Percentiles rank a stretch among this genome's conserved stretches.
phyloP scores from a whole-genome alignment of 2,329 filamentous ascomycete species.

The Lasiodiplodia theobromae region DNA sequence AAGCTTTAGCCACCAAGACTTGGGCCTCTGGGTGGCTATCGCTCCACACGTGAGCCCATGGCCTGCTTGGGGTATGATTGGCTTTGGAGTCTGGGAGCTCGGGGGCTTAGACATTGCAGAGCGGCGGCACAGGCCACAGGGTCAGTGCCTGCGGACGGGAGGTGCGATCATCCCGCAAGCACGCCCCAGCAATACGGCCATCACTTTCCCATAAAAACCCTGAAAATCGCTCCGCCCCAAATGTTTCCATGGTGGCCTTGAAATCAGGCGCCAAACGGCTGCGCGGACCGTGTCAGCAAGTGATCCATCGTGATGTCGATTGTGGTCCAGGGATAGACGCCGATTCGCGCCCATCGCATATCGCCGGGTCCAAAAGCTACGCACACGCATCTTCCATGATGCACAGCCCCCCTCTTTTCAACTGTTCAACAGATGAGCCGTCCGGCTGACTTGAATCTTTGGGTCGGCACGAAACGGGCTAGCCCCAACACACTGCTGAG shows the following conservation, averaged over 20 bases:
- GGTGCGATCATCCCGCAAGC: conserved; percentile 9
- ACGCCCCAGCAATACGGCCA: background rate
- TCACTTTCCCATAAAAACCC: background rate
- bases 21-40: background rate
- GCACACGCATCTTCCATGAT: background rate
- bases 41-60: background rate
- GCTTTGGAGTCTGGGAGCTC: background rate
- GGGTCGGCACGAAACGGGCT: background rate
- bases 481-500: background rate
- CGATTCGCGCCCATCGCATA: background rate
- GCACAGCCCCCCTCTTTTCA: background rate
- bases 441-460: background rate
- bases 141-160: conserved; percentile 7
- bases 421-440: background rate
- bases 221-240: background rate
- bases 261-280: background rate
- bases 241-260: background rate
- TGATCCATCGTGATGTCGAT: background rate
- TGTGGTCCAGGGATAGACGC: background rate
- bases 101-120: background rate
- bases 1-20: conserved; percentile 9
- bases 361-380: background rate
- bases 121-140: conserved; percentile 1
- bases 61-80: background rate
- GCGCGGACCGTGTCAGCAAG: background rate